Base-by-base conservation (phyloP, 192 early-diverging fungal genomes). In the Chytriomyces hyalinus region DNA sequence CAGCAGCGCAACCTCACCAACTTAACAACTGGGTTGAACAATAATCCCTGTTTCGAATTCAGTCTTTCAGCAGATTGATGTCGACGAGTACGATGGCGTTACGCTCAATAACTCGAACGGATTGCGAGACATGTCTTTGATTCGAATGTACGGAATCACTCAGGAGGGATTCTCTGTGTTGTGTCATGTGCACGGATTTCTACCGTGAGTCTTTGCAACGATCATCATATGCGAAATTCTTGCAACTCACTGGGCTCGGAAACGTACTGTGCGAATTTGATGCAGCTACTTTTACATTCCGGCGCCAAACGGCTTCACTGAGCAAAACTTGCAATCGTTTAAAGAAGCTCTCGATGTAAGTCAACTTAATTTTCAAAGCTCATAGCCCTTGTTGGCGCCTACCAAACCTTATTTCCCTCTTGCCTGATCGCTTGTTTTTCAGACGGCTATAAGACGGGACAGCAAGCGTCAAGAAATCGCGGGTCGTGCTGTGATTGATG, bases 41-140 rank as follows among this genome's bases (percentile, higher is more conserved):
- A 22, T 65, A 24, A 36, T 65, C 13, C n/a, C 13, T 24, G 36
- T 65, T 65, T 65, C 15, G 15, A 22, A n/a, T n/a, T 63, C 76
- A 88, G 93, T 96, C 0, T 99, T 99, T 73, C 96, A 98, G 81
- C 97, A 99, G 79, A 92, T 99, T 82, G 97, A 99, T 73, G 86
- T 94, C 46, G 96, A 97, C 75, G 96, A 99, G 48, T 87, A 91
- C 80, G 87, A 88, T 64, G 86, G 90, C 53, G 71, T 80, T 4
- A 49, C 49, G 13, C 11, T 82, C 5, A 60, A 48, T 2, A 65
- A 81, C 15, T 65, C 77, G 13, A 69, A 70, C 59, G 57, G 49
- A 17, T 6, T 76, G 24, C 60, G 69, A 13, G 87, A 90, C 28
- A 66, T 79, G 15, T 90, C 94, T 7, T 83, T 89, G 6, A 78